Evolutionary conservation across 2,329 filamentous ascomycete genomes (phyloP), one percentile per base, ranked within the genome.

Genomic region (Knufia fluminis): DNA sequence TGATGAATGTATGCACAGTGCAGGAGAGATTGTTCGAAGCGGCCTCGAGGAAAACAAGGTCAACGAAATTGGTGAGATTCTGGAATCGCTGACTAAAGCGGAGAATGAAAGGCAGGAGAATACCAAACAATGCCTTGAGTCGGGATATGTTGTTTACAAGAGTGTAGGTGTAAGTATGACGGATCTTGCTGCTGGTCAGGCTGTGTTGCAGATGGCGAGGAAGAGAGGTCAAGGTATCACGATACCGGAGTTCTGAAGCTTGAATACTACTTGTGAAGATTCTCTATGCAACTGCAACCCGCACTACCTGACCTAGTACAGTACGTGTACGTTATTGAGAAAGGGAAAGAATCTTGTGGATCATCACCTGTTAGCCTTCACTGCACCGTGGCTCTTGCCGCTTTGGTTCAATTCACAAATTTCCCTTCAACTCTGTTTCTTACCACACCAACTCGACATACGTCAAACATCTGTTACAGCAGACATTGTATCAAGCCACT

Each of bases 121-220:
- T 38, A 54, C 32, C 9, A 38, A 46, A 19, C 20, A 33, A 3
- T 57, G 50, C 19, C 23, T 55, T 6, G 45, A 55, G 24, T 48
- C 53, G 17, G 56, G 55, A 0, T 51, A 58, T n/a, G 45, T 59
- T 17, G 49, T 58, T 14, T 59, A 59, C 46, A 59, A 58, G 36
- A 59, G 57, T 20, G 42, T 59, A 19, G 57, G 57, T 1, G 53
- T 58, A 4, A 57, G 57, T 28, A 23, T 58, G 7, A 59, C 56
- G 7, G 57, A 59, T 48, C 43, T 59, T 17, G 50, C 52, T 14
- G 45, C 38, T 0, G 46, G 26, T 7, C 39, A 44, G 14, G 31
- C 24, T 4, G 20, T 49, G 17, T 28, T 49, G 47, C n/a, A 20
- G 4, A 14, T 49, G 40, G 47, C 47, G 1, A 28, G 17, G 39